phyloP scores from a whole-genome alignment of 345 rosid species.

The Ceriops decandra region DNA sequence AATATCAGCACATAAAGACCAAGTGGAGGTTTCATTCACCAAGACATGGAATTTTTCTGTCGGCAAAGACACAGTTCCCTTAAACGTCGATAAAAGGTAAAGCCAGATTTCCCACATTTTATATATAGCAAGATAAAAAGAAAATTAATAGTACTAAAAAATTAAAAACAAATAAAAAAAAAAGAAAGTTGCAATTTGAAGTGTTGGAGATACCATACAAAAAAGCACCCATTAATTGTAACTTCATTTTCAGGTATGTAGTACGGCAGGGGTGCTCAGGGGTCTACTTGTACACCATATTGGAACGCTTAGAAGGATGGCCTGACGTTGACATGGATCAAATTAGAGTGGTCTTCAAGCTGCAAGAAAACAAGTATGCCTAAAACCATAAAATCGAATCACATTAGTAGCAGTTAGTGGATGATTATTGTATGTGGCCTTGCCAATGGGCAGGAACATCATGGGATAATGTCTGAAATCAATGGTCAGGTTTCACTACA shows the following conservation, averaged over 20 bases:
- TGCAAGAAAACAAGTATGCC: constrained; percentile 52
- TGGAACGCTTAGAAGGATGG: constrained; percentile 72
- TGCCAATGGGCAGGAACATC: neutral
- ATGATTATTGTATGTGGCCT: neutral
- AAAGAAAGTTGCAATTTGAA: neutral
- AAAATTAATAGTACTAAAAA: too few relatives aligned
- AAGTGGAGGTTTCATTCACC: constrained; percentile 25
- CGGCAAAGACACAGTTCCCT: constrained; percentile 43
- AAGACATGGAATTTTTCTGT: constrained; percentile 39
- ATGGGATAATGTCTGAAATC: neutral
- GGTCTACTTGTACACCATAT: constrained; percentile 56
- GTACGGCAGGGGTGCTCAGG: constrained; percentile 68
- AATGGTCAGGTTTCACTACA: constrained; percentile 56
- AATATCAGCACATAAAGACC: constrained; percentile 11
- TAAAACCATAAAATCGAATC: neutral
- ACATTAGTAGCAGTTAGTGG: neutral
- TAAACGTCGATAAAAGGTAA: constrained; percentile 86
- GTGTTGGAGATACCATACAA: neutral
- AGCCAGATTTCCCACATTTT: neutral
- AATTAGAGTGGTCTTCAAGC: constrained; percentile 79
- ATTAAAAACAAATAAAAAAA: constrained; percentile 10
- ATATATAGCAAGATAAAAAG: neutral
- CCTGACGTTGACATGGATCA: constrained; percentile 88
- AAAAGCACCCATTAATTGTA: neutral
- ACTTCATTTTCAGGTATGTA: constrained; percentile 45